Conservation (phyloP, 345 rosid genomes). For the Cardamine occulta region DNA sequence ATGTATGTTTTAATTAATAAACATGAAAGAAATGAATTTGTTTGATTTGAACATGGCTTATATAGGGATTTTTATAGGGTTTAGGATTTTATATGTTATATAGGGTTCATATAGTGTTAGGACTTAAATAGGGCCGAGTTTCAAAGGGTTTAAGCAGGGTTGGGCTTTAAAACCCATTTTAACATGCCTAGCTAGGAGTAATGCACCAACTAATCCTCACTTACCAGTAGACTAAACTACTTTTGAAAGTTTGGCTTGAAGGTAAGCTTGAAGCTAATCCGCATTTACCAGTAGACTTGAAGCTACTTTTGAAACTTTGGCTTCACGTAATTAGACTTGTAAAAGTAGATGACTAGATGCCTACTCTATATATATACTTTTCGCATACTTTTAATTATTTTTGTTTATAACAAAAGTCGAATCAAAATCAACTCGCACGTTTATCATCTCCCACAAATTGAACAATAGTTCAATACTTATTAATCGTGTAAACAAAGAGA, state of each 20-base stretch:
- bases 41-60: too few relatives aligned
- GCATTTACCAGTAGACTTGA: constrained; percentile 13
- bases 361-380: constrained; percentile 14
- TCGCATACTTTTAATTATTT: neutral
- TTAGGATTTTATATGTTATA: too few relatives aligned
- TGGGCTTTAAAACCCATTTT: too few relatives aligned
- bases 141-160: too few relatives aligned
- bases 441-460: constrained; percentile 3
- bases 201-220: constrained; percentile 9
- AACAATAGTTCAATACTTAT: neutral
- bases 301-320: constrained; percentile 28
- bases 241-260: constrained; percentile 3
- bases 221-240: constrained; percentile 14
- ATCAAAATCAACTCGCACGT: constrained; percentile 26
- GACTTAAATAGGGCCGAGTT: too few relatives aligned
- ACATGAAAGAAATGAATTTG: too few relatives aligned
- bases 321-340: constrained; percentile 2
- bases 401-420: neutral
- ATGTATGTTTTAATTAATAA: too few relatives aligned
- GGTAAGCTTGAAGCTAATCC: neutral
- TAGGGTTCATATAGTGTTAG: too few relatives aligned
- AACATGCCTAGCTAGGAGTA: neutral
- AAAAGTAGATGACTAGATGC: constrained; percentile 39
- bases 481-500: constrained; percentile 19
- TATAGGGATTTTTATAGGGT: too few relatives aligned